Base-by-base conservation (phyloP, 768 basidiomycete genomes). In the Lentinula raphanica region DNA sequence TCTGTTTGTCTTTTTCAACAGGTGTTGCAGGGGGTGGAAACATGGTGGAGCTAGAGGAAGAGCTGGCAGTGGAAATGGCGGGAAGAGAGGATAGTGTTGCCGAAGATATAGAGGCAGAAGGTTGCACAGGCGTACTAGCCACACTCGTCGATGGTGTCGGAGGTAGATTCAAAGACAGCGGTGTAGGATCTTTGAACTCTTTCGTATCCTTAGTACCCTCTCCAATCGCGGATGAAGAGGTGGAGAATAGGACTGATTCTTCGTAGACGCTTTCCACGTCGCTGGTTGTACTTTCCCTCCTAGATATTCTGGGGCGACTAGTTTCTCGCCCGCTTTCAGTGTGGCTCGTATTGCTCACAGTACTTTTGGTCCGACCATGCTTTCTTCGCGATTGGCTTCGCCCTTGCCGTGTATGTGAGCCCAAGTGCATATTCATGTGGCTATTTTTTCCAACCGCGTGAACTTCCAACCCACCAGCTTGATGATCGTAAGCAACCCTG, bases 381-480 rank as follows among this genome's bases (percentile, higher is more conserved):
- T 54, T 55, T 21, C 58, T 55, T 7, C 58, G 54, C n/a, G 59
- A 50, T 6, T 57, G 56, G 13, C 54, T 56, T 42, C 54, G 39
- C 21, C 54, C 54, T 29, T 56, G 40, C 21, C 54, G 54, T 27
- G n/a, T 31, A 32, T 49, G 35, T 11, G 54, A 27, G 23, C 28
- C 27, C 11, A 53, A 31, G 32, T 29, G 49, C 53, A 60, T 56
- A 38, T 44, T 49, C 54, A 94, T 84, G 54, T 88, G 83, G 12
- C 86, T 81, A 67, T 96, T 96, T 73, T 90, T 92, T 27, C 93
- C 93, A 6, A 97, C 82, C 1, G 94, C 90, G 64, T 97, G 92
- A 7, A 90, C 90, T 68, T 96, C 94, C 64, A 96, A 87, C 7
- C 77, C 72, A n/a, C 92, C 72, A 19, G 91, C 90, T 45, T 88